Evolutionary conservation across 306 rosid species (phyloP).

Genomic region (Lithocarpus polystachyus): DNA sequence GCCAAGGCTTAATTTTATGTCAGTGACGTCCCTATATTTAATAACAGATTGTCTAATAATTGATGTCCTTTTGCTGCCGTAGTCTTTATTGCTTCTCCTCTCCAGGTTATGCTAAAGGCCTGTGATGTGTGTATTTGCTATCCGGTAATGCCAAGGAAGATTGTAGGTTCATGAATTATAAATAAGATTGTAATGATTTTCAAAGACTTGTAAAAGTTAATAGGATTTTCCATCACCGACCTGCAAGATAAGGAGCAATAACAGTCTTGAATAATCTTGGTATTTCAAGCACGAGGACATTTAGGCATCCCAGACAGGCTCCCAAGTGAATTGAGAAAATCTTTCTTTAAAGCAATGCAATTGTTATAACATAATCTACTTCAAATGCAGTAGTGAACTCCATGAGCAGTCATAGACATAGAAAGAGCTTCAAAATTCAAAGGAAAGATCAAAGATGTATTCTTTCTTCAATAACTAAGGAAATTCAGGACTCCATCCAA

Average conservation of each 20-base stretch:
- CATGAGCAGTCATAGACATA: constrained; percentile 26
- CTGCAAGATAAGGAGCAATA: neutral
- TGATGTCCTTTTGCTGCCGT: constrained; percentile 1
- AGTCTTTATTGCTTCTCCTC: neutral
- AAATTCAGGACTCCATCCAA: constrained; percentile 55
- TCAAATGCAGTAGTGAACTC: constrained; percentile 70
- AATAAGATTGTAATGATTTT: neutral
- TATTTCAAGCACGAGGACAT: neutral
- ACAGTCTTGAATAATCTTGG: neutral
- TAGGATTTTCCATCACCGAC: neutral
- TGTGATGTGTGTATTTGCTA: neutral
- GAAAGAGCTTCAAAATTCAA: neutral
- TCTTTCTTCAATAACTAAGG: constrained; percentile 40
- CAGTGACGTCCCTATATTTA: neutral
- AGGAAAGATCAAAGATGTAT: constrained; percentile 1
- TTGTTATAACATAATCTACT: constrained; percentile 41
- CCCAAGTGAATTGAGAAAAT: no score
- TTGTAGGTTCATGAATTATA: neutral
- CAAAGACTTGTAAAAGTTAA: neutral
- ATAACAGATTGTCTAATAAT: neutral
- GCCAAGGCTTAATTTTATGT: neutral
- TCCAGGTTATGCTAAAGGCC: neutral
- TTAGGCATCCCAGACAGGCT: no score
- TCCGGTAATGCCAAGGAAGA: constrained; percentile 11
- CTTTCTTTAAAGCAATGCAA: constrained; percentile 59